Percentiles rank a stretch among this genome's conserved stretches.
Conservation (phyloP, 768 basidiomycete species). For the Ramaria sp. region DNA sequence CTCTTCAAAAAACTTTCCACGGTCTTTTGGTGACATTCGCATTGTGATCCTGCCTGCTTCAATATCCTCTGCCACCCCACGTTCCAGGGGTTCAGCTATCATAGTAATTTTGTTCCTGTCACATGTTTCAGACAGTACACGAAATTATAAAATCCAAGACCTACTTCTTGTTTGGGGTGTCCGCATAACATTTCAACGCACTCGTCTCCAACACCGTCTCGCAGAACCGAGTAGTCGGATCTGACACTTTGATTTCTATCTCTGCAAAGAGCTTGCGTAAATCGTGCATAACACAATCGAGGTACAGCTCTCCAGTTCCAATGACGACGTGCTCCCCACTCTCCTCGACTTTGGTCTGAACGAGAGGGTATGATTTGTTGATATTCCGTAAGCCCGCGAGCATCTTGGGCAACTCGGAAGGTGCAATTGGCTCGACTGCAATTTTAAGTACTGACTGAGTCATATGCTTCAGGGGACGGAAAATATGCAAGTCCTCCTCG, state of each 20-base stretch:
- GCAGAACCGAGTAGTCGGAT: slow-evolving; percentile 96
- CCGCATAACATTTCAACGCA: slow-evolving; percentile 96
- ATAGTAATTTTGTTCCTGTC: slow-evolving; percentile 92
- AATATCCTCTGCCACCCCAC: slow-evolving; percentile 92
- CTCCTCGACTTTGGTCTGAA: slow-evolving; percentile 94
- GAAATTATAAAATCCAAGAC: slow-evolving; percentile 18
- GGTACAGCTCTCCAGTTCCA: slow-evolving; percentile 93
- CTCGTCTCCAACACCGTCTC: slow-evolving; percentile 98
- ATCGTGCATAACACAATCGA: slow-evolving; percentile 97
- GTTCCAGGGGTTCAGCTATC: slow-evolving; percentile 97
- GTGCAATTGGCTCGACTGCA: slow-evolving; percentile 95
- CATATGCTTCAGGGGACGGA: slow-evolving; percentile 93
- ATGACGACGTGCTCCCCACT: slow-evolving; percentile 95
- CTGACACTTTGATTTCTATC: slow-evolving; percentile 99
- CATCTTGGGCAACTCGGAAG: slow-evolving; percentile 98
- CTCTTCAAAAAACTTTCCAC: slow-evolving; percentile 92
- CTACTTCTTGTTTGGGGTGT: slow-evolving; percentile 98
- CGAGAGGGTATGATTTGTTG: slow-evolving; percentile 95
- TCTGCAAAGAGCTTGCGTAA: slow-evolving; percentile 86
- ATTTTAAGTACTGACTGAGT: slow-evolving; percentile 96
- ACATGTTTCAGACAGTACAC: too few species aligned
- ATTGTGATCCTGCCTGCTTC: slow-evolving; percentile 89
- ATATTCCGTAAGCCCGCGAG: slow-evolving; percentile 90
- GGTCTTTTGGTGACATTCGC: slow-evolving; percentile 90
- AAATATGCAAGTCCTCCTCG: slow-evolving; percentile 86